A percentile compares a stretch with the other conserved stretches of the same genome.
These are phyloP conservation scores for Crithidia bombi DNA, from an alignment of 208 protist species.

Conservation along the genomic window DNA sequence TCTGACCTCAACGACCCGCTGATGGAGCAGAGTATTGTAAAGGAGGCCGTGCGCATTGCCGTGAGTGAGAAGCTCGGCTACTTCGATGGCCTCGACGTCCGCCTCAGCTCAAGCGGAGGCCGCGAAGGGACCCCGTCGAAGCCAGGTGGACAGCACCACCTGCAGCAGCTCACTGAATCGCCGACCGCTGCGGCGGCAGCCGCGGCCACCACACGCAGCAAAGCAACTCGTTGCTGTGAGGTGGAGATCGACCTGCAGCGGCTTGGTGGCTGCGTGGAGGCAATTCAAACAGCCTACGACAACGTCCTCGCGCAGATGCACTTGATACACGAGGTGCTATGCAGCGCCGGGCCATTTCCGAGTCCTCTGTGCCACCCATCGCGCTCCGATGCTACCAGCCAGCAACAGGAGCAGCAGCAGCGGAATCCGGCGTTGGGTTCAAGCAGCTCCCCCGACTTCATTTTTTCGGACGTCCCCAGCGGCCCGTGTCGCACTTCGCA, in stretches of 20 bases:
- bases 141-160: constrained; percentile 4
- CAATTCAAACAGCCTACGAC: constrained; percentile 69
- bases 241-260: constrained; percentile 40
- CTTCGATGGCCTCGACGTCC: constrained; percentile 64
- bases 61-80: constrained; percentile 72
- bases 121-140: constrained; percentile 1
- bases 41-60: constrained; percentile 64
- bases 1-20: constrained; percentile 54
- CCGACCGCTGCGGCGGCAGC: neutral
- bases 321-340: constrained; percentile 49
- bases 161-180: constrained; percentile 9
- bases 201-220: neutral
- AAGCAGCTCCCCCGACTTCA: constrained; percentile 2
- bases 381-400: neutral
- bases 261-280: constrained; percentile 54
- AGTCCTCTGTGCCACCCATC: neutral
- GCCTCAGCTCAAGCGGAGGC: constrained; percentile 27
- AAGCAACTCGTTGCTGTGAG: constrained; percentile 16
- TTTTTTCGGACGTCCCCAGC: neutral
- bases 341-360: neutral
- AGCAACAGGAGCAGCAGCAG: constrained; percentile 10
- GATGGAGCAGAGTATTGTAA: constrained; percentile 67
- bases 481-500: neutral
- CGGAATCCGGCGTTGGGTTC: neutral
- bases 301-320: constrained; percentile 43